phyloP scores from a whole-genome alignment of 2,329 filamentous ascomycete genomes.

The Diaporthe sp. region DNA sequence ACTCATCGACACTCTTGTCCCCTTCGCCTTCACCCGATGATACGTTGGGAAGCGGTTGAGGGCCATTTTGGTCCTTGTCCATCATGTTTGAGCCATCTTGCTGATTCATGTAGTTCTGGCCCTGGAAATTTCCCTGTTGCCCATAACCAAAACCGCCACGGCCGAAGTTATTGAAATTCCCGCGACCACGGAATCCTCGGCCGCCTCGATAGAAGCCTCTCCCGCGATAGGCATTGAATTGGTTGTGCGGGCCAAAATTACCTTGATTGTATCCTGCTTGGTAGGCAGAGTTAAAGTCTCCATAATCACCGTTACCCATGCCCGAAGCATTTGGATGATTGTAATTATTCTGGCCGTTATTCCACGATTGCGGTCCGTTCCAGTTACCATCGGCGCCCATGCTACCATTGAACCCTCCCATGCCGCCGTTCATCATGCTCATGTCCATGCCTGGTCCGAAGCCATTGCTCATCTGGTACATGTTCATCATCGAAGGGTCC shows the following conservation, averaged over 20 bases:
- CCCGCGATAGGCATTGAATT: conserved; percentile 83
- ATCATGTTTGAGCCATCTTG: conserved; percentile 41
- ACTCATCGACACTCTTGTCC: conserved; percentile 47
- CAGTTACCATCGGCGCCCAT: conserved; percentile 80
- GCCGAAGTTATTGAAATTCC: conserved; percentile 59
- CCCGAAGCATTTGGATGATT: conserved; percentile 86
- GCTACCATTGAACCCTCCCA: conserved; percentile 80
- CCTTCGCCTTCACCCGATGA: conserved; percentile 36
- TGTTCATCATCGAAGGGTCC: conserved; percentile 82
- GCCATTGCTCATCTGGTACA: conserved; percentile 80
- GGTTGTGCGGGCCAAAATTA: conserved; percentile 83
- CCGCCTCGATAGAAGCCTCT: conserved; percentile 76
- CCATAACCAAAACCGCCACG: conserved; percentile 67
- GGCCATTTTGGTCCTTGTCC: conserved; percentile 33
- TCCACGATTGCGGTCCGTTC: conserved; percentile 86
- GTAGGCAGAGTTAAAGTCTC: conserved; percentile 82
- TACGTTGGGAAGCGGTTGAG: conserved; percentile 28
- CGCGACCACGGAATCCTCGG: conserved; percentile 62
- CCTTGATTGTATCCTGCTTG: conserved; percentile 84
- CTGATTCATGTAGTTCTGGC: conserved; percentile 45
- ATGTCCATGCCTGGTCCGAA: conserved; percentile 83
- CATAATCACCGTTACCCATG: conserved; percentile 85
- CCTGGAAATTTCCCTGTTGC: conserved; percentile 46
- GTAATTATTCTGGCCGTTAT: conserved; percentile 90
- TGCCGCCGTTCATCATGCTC: conserved; percentile 81